Evolutionary conservation across 441 rosid genomes (phyloP).

Genomic region (Jatropha multifida): DNA sequence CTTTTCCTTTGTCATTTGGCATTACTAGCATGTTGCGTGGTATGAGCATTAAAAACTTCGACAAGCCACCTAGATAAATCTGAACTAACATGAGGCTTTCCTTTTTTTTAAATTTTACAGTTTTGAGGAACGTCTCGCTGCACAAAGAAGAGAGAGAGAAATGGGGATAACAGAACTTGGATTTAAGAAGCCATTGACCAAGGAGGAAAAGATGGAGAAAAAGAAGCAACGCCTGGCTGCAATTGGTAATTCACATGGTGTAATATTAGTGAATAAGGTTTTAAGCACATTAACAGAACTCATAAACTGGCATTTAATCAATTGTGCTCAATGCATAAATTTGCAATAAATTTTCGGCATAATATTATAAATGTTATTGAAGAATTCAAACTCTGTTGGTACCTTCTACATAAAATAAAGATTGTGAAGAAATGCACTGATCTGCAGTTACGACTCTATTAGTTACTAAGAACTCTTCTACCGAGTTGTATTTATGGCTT

Average conservation of each 20-base stretch:
- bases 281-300: slow-evolving; percentile 3
- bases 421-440: background rate
- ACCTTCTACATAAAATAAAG: background rate
- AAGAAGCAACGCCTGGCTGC: slow-evolving; percentile 99
- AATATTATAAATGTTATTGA: background rate
- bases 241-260: slow-evolving; percentile 54
- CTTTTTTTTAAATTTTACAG: slow-evolving; percentile 37
- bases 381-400: slow-evolving; percentile 2
- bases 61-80: background rate
- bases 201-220: slow-evolving; percentile 90
- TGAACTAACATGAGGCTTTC: slow-evolving; percentile 1
- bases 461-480: background rate
- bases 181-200: slow-evolving; percentile 81
- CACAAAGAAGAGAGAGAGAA: slow-evolving; percentile 90
- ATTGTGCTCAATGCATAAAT: background rate
- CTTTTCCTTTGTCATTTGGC: background rate
- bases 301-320: background rate
- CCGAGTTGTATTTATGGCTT: background rate
- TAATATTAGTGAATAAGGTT: slow-evolving; percentile 5
- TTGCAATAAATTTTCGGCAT: background rate
- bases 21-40: too few relatives aligned
- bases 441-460: background rate
- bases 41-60: slow-evolving; percentile 4
- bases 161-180: slow-evolving; percentile 75
- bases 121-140: slow-evolving; percentile 94